Percentiles rank a stretch among this genome's conserved stretches.
phyloP scores from a whole-genome alignment of 345 rosid species.

The Zanthoxylum bungeanum region DNA sequence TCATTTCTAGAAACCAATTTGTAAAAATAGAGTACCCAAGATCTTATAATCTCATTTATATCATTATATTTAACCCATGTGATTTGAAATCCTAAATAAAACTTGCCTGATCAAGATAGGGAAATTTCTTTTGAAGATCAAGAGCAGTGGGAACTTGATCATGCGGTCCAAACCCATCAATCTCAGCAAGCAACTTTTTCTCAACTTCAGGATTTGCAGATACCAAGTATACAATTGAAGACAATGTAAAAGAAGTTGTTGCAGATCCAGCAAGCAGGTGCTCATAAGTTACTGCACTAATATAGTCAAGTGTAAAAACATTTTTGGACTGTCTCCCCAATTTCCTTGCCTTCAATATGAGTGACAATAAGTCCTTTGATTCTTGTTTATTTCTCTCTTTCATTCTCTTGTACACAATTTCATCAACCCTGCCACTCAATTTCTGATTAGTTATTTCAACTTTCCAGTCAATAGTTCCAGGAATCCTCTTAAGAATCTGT shows the following conservation, averaged over 20 bases:
- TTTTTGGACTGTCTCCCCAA: slow-evolving; percentile 41
- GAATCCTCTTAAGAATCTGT: slow-evolving; percentile 80
- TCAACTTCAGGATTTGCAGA: slow-evolving; percentile 72
- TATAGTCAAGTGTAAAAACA: slow-evolving; percentile 59
- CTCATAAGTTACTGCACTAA: slow-evolving; percentile 86
- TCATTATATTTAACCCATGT: too few relatives aligned
- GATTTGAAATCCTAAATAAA: too few relatives aligned
- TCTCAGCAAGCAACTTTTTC: slow-evolving; percentile 61
- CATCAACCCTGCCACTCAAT: slow-evolving; percentile 55
- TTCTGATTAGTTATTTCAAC: slow-evolving; percentile 58
- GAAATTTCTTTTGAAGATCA: slow-evolving; percentile 70
- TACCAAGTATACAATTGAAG: slow-evolving; percentile 66
- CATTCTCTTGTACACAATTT: slow-evolving; percentile 68
- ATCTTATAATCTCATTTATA: too few relatives aligned
- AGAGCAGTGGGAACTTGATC: slow-evolving; percentile 55
- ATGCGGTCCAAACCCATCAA: slow-evolving; percentile 61
- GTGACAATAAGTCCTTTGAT: slow-evolving; percentile 77
- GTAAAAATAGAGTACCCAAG: too few relatives aligned
- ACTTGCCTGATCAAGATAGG: slow-evolving; percentile 77
- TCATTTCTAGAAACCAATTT: too few relatives aligned
- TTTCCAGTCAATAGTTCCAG: slow-evolving; percentile 86
- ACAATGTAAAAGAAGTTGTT: slow-evolving; percentile 77
- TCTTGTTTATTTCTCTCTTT: slow-evolving; percentile 41
- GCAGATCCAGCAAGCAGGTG: slow-evolving; percentile 95
- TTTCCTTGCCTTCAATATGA: slow-evolving; percentile 65